phyloP scores from a whole-genome alignment of 1,139 yeast genomes.

The Geotrichum cucujoidarum region DNA sequence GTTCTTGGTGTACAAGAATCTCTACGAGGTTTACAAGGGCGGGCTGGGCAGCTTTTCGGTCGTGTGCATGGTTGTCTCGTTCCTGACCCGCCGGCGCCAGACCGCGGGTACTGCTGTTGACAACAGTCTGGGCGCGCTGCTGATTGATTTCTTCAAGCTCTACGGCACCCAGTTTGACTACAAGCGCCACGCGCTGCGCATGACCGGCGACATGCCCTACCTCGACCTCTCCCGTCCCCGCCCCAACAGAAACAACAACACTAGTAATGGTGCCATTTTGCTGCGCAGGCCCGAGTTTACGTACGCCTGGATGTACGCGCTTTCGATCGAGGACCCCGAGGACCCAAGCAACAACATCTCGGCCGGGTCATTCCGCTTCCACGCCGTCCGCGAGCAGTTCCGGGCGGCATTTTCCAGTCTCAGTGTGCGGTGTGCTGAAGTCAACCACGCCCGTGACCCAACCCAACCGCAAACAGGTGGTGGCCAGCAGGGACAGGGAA shows the following conservation, averaged over 20 bases:
- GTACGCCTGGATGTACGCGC: slow-evolving; percentile 44
- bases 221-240: slow-evolving; percentile 49
- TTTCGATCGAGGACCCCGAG: slow-evolving; percentile 88
- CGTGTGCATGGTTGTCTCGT: slow-evolving; percentile 80
- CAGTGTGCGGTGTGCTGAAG: slow-evolving; percentile 39
- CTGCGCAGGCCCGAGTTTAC: slow-evolving; percentile 36
- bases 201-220: slow-evolving; percentile 48
- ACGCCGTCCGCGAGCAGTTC: slow-evolving; percentile 80
- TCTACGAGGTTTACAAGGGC: slow-evolving; percentile 89
- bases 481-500: no score
- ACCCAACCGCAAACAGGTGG: no score
- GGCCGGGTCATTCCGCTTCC: slow-evolving; percentile 74
- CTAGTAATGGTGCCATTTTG: no score
- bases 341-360: slow-evolving; percentile 79
- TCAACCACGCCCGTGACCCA: no score
- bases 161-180: slow-evolving; percentile 91
- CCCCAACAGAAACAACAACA: slow-evolving; percentile 52
- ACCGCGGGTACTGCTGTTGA: neutral
- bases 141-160: slow-evolving; percentile 89
- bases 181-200: slow-evolving; percentile 53
- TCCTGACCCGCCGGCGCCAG: slow-evolving; percentile 43
- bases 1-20: slow-evolving; percentile 68
- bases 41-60: slow-evolving; percentile 95
- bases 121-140: slow-evolving; percentile 77
- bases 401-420: slow-evolving; percentile 85